Conservation (phyloP, 2,329 filamentous ascomycete species). For the Periconia sp. region DNA sequence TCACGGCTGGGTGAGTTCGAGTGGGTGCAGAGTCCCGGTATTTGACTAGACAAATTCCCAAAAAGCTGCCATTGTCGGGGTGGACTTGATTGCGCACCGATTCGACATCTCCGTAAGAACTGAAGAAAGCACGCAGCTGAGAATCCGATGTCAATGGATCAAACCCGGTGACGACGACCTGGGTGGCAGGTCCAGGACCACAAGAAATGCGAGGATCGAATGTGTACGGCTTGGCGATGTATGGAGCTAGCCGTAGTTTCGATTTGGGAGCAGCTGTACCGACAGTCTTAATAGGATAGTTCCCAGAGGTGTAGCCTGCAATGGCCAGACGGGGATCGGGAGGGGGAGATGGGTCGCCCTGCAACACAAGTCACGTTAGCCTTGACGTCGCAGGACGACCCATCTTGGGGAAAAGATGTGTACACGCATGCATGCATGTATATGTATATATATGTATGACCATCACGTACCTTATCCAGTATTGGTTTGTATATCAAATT, state of each 20-base stretch:
- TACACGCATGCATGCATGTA: too few species aligned
- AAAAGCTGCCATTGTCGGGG: slow-evolving; percentile 88
- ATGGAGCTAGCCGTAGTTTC: slow-evolving; percentile 71
- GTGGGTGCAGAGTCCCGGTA: slow-evolving; percentile 71
- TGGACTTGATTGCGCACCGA: slow-evolving; percentile 94
- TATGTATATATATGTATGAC: slow-evolving; percentile 22
- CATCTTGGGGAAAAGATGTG: slow-evolving; percentile 30
- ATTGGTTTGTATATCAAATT: slow-evolving; percentile 54
- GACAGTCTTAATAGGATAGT: slow-evolving; percentile 53
- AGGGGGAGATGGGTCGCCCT: slow-evolving; percentile 78
- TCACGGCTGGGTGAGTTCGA: slow-evolving; percentile 56
- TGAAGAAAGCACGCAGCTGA: slow-evolving; percentile 75
- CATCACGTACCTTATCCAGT: slow-evolving; percentile 48
- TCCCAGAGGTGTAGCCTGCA: slow-evolving; percentile 59
- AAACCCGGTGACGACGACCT: slow-evolving; percentile 94
- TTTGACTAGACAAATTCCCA: slow-evolving; percentile 89
- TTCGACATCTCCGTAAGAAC: slow-evolving; percentile 81
- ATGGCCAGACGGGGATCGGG: slow-evolving; percentile 79
- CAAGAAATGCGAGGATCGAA: slow-evolving; percentile 83
- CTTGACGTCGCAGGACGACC: slow-evolving; percentile 45
- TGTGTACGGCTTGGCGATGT: slow-evolving; percentile 77
- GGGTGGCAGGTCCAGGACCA: slow-evolving; percentile 84
- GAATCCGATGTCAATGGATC: slow-evolving; percentile 83
- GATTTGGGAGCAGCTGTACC: slow-evolving; percentile 66
- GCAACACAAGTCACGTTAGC: slow-evolving; percentile 49